These are phyloP conservation scores for Ramichloridium luteum DNA, from an alignment of 2,329 filamentous ascomycete genomes.

Conservation along the genomic window DNA sequence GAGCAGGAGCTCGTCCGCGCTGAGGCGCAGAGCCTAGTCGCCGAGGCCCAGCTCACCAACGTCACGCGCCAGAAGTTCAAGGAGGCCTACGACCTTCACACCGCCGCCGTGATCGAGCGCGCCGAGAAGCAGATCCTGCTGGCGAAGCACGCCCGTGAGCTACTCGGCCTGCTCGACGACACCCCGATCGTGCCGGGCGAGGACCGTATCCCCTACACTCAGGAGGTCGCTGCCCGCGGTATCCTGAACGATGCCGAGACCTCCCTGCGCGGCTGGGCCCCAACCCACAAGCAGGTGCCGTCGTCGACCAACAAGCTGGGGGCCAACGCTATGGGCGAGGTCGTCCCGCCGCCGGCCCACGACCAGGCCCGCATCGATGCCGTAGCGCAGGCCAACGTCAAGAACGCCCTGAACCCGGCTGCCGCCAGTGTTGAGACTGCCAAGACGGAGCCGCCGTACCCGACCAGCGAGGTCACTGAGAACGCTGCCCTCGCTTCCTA, in stretches of 20 bases:
- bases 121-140: slow-evolving; percentile 95
- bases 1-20: slow-evolving; percentile 95
- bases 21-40: slow-evolving; percentile 90
- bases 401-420: slow-evolving; percentile 1
- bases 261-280: slow-evolving; percentile 65
- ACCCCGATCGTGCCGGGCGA: slow-evolving; percentile 82
- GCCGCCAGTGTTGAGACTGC: slow-evolving; percentile 12
- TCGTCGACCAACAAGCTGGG: slow-evolving; percentile 38
- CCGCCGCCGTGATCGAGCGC: slow-evolving; percentile 83
- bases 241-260: slow-evolving; percentile 88
- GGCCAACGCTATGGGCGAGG: slow-evolving; percentile 30
- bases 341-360: slow-evolving; percentile 5
- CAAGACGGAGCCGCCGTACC: slow-evolving; percentile 13
- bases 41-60: slow-evolving; percentile 92
- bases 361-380: background rate
- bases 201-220: slow-evolving; percentile 53
- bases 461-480: slow-evolving; percentile 11
- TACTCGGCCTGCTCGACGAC: slow-evolving; percentile 79
- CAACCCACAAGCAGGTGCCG: slow-evolving; percentile 42
- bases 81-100: slow-evolving; percentile 81
- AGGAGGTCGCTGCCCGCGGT: slow-evolving; percentile 58
- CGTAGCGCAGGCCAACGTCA: background rate
- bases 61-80: slow-evolving; percentile 93
- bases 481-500: slow-evolving; percentile 14
- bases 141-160: slow-evolving; percentile 74